phyloP scores from a whole-genome alignment of 2,329 filamentous ascomycete genomes.

The Botrytis pseudocinerea region DNA sequence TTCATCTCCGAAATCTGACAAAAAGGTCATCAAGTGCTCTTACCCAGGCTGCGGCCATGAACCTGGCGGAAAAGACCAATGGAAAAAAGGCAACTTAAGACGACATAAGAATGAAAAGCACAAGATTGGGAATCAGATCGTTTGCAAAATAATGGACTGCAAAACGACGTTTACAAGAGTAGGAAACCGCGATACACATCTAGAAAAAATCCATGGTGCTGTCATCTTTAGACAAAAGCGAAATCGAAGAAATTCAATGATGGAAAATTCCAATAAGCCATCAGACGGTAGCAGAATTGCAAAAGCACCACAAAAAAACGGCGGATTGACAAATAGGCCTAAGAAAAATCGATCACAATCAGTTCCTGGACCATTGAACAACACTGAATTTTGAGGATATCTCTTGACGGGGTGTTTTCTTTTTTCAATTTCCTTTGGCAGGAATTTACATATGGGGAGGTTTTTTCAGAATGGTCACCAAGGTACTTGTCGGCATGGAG shows the following conservation, averaged over 20 bases:
- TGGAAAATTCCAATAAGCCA: neutral
- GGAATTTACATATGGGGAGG: neutral
- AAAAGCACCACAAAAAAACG: neutral
- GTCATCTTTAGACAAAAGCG: neutral
- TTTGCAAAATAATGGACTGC: constrained; percentile 31
- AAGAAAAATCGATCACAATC: neutral
- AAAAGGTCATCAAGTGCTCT: neutral
- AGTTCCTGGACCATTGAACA: neutral
- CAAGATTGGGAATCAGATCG: constrained; percentile 22
- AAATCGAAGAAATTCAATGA: neutral
- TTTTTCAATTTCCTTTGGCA: neutral
- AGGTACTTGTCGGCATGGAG: neutral
- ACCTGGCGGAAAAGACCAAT: constrained; percentile 34
- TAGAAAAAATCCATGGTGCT: neutral
- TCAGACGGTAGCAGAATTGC: neutral
- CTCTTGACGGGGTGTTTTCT: neutral
- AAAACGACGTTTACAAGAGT: constrained; percentile 32
- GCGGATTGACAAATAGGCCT: neutral
- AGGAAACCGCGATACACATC: constrained; percentile 35
- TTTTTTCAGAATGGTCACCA: too few species aligned
- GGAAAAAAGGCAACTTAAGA: constrained; percentile 36
- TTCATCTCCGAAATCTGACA: neutral
- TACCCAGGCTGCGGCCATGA: constrained; percentile 28
- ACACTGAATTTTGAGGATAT: neutral
- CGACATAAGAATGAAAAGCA: constrained; percentile 36